Conservation (phyloP, 345 rosid genomes). For the Rhizophora mangle region DNA sequence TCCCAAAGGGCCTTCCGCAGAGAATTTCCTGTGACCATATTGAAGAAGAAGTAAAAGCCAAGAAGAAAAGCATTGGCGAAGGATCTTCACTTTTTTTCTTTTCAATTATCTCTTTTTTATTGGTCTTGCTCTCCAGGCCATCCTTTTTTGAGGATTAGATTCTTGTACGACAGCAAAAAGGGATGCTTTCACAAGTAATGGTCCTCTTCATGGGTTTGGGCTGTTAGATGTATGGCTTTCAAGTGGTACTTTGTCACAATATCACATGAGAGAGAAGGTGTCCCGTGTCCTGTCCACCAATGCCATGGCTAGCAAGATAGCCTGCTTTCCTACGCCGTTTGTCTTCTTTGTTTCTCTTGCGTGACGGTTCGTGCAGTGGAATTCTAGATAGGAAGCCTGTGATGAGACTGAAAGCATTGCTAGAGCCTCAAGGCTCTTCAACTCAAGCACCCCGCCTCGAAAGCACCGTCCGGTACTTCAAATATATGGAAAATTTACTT, state of each 20-base stretch:
- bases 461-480: too few relatives aligned
- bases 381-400: background rate
- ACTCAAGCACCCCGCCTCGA: too few relatives aligned
- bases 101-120: background rate
- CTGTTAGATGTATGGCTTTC: background rate
- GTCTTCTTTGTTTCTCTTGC: background rate
- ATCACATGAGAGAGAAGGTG: slow-evolving; percentile 19
- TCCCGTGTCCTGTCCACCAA: background rate
- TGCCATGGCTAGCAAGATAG: slow-evolving; percentile 1
- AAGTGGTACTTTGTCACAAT: slow-evolving; percentile 24
- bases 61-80: background rate
- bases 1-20: background rate
- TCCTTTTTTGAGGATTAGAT: slow-evolving; percentile 13
- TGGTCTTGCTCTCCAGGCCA: background rate
- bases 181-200: slow-evolving; percentile 30
- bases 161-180: slow-evolving; percentile 21
- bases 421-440: background rate
- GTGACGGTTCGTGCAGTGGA: background rate
- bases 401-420: slow-evolving; percentile 2
- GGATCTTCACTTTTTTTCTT: slow-evolving; percentile 18
- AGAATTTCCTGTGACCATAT: background rate
- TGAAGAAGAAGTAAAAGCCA: background rate
- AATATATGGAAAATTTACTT: too few relatives aligned
- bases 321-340: background rate
- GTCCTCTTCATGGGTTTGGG: slow-evolving; percentile 9